Evolutionary conservation across 2,329 filamentous ascomycete genomes (phyloP).

Genomic region (Mollisia scopiformis): DNA sequence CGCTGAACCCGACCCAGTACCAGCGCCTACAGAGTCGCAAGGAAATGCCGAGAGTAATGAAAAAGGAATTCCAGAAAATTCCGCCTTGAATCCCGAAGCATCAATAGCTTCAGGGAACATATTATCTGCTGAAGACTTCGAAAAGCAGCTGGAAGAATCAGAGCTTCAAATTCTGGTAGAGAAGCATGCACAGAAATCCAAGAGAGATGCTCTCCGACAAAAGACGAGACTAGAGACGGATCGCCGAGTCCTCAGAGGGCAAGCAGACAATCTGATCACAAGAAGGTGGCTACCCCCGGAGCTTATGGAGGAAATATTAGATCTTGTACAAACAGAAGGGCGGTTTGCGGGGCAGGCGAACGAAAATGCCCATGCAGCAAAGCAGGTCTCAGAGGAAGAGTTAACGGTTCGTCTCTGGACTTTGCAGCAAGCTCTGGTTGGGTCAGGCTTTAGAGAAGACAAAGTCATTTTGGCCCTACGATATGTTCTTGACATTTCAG

Average conservation of each 20-base stretch:
- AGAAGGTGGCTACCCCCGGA: constrained; percentile 82
- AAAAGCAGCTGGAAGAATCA: constrained; percentile 85
- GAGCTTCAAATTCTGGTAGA: constrained; percentile 88
- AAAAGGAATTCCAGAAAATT: constrained; percentile 19
- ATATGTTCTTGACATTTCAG: constrained; percentile 68
- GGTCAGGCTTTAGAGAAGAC: constrained; percentile 67
- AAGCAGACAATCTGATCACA: constrained; percentile 73
- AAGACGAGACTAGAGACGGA: constrained; percentile 82
- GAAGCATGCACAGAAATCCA: constrained; percentile 77
- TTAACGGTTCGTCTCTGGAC: constrained; percentile 82
- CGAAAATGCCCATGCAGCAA: constrained; percentile 39
- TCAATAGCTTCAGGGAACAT: constrained; percentile 41
- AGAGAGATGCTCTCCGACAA: constrained; percentile 78
- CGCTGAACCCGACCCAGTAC: constrained; percentile 37
- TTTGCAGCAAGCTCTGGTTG: constrained; percentile 71
- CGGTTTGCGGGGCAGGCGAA: constrained; percentile 49
- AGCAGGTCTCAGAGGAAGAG: constrained; percentile 74
- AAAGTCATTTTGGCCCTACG: constrained; percentile 67
- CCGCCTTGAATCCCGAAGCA: constrained; percentile 6
- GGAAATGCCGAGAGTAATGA: constrained; percentile 15
- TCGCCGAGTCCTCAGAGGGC: constrained; percentile 76
- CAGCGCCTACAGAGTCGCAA: constrained; percentile 19
- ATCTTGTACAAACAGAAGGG: constrained; percentile 69
- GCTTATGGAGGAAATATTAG: constrained; percentile 75
- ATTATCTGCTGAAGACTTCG: constrained; percentile 85